These are phyloP conservation scores for Lentinula raphanica DNA, from an alignment of 768 basidiomycete genomes.

Conservation along the genomic window DNA sequence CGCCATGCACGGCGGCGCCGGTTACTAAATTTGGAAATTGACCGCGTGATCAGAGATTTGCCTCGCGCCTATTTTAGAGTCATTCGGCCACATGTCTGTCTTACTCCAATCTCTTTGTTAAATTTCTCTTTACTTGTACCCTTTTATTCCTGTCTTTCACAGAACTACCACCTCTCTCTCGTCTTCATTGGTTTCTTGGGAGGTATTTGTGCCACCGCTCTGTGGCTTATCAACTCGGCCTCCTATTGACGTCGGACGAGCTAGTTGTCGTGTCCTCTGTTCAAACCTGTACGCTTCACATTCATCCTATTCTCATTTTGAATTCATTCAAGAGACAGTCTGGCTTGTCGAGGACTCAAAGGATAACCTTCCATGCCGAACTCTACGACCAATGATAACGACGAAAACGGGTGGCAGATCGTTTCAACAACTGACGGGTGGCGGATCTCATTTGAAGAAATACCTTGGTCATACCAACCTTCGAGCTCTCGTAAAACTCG, in stretches of 20 bases:
- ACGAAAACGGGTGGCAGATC: constrained; percentile 37
- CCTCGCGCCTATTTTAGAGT: background rate
- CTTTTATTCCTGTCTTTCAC: background rate
- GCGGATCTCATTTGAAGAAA: constrained; percentile 32
- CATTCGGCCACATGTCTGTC: background rate
- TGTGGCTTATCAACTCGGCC: background rate
- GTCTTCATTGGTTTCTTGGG: background rate
- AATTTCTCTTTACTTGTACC: background rate
- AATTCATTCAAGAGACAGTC: constrained; percentile 8
- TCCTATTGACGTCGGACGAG: background rate
- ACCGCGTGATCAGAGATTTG: background rate
- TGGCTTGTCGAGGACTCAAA: background rate
- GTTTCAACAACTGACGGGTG: constrained; percentile 34
- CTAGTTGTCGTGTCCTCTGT: background rate
- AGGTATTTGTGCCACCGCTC: background rate
- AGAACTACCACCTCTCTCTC: background rate
- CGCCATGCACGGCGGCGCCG: no score
- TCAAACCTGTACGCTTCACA: background rate
- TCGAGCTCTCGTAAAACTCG: constrained; percentile 22
- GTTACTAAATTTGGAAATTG: background rate
- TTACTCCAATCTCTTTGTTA: background rate
- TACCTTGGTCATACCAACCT: constrained; percentile 34
- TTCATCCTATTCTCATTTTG: constrained; percentile 15
- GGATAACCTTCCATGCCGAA: background rate
- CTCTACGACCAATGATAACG: constrained; percentile 17